Evolutionary conservation across 768 basidiomycete species (phyloP).

Genomic region (Tylopilus vinaceipallidus): DNA sequence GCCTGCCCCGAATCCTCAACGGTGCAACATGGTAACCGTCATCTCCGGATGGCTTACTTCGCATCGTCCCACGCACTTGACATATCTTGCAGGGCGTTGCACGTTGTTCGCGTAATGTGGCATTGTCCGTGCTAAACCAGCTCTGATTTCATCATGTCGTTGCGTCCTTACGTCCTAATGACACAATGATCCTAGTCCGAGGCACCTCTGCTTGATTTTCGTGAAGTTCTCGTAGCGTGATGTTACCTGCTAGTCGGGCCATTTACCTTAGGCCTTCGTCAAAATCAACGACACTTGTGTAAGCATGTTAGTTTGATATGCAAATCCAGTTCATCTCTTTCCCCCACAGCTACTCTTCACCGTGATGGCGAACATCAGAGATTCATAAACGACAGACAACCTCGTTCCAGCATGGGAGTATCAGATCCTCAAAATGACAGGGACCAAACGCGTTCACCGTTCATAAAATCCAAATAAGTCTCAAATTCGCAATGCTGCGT

Average conservation of each 20-base stretch:
- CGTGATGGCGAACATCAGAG: neutral
- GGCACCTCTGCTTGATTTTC: neutral
- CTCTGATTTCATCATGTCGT: neutral
- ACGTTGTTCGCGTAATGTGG: neutral
- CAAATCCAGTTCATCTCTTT: slow-evolving; percentile 8
- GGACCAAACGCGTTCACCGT: neutral
- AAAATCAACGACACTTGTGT: neutral
- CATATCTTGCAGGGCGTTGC: slow-evolving; percentile 1
- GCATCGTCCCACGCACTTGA: neutral
- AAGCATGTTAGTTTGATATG: slow-evolving; percentile 7
- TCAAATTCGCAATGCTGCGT: neutral
- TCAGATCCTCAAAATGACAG: slow-evolving; percentile 1
- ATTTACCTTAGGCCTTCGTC: neutral
- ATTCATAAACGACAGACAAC: neutral
- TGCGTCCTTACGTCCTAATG: slow-evolving; percentile 11
- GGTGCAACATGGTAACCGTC: slow-evolving; percentile 9
- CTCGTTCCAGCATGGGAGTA: neutral
- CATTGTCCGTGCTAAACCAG: neutral
- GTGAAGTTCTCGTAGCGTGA: neutral
- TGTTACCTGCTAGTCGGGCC: slow-evolving; percentile 1
- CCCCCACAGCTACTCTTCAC: slow-evolving; percentile 15
- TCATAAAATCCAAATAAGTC: neutral
- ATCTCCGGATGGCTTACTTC: neutral
- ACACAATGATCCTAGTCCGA: neutral
- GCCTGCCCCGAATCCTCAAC: neutral